These are phyloP conservation scores for Elongisporangium undulatum DNA, from an alignment of 352 stramenopile genomes.

Conservation along the genomic window DNA sequence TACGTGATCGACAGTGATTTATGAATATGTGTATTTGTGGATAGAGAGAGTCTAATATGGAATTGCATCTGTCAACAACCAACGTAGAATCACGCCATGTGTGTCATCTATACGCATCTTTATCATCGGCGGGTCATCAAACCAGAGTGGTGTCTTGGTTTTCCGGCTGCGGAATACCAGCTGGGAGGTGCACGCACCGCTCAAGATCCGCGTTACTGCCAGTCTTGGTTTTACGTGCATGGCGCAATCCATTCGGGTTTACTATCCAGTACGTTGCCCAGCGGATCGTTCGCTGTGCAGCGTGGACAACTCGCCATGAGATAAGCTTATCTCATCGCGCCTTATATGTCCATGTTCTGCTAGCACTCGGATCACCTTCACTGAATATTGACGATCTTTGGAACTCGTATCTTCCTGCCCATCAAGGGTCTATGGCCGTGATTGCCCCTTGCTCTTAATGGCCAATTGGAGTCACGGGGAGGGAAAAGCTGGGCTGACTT, in stretches of 20 bases:
- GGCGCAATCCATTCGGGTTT: too few relatives aligned
- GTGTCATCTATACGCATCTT: not conserved
- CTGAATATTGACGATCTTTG: not conserved
- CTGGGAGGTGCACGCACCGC: not conserved
- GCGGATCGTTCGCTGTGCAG: not conserved
- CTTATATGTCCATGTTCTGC: too few relatives aligned
- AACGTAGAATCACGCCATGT: too few relatives aligned
- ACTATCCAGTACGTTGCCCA: not conserved
- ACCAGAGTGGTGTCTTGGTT: too few relatives aligned
- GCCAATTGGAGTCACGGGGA: not conserved
- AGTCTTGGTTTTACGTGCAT: not conserved
- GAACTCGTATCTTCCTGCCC: not conserved
- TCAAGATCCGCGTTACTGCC: not conserved
- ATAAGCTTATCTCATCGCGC: not conserved
- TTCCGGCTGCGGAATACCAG: not conserved
- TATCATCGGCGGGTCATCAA: not conserved
- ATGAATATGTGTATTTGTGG: not conserved
- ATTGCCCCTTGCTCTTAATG: not conserved
- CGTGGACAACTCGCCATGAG: not conserved
- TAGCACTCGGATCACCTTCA: not conserved
- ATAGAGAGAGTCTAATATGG: not conserved
- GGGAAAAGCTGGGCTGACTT: not conserved
- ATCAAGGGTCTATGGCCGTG: not conserved
- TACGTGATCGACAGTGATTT: not conserved
- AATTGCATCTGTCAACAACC: not conserved